Percentiles rank a stretch among this genome's conserved stretches.
Evolutionary conservation across 2,329 filamentous ascomycete genomes (phyloP).

Genomic region (Monosporascus sp.): DNA sequence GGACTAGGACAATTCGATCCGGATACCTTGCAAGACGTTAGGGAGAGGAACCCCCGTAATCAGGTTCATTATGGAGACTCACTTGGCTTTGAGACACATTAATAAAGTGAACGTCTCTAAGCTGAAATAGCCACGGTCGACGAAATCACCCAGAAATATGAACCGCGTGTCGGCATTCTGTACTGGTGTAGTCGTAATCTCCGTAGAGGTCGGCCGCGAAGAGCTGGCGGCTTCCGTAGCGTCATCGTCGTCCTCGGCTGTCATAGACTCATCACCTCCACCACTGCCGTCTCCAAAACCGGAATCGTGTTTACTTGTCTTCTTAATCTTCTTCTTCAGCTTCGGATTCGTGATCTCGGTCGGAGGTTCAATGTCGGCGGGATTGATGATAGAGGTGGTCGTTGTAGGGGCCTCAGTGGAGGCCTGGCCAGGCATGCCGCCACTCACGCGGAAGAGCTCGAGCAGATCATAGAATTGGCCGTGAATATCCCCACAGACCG

Average conservation of each 20-base stretch:
- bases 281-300: slow-evolving; percentile 46
- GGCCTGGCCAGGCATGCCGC: slow-evolving; percentile 88
- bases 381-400: slow-evolving; percentile 69
- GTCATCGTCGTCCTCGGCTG: slow-evolving; percentile 44
- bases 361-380: slow-evolving; percentile 89
- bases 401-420: slow-evolving; percentile 64
- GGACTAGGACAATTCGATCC: slow-evolving; percentile 88
- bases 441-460: slow-evolving; percentile 92
- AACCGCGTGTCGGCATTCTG: slow-evolving; percentile 47
- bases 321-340: slow-evolving; percentile 77
- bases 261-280: slow-evolving; percentile 40
- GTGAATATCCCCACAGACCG: slow-evolving; percentile 96
- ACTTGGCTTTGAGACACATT: slow-evolving; percentile 83
- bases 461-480: slow-evolving; percentile 98
- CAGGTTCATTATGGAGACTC: slow-evolving; percentile 18
- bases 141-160: slow-evolving; percentile 77
- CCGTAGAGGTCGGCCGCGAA: slow-evolving; percentile 23
- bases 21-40: slow-evolving; percentile 67
- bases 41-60: neutral
- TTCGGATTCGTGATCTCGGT: slow-evolving; percentile 85
- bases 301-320: slow-evolving; percentile 40
- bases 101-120: slow-evolving; percentile 96
- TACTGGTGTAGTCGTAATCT: slow-evolving; percentile 8
- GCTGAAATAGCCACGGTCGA: slow-evolving; percentile 95
- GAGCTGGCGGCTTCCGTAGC: slow-evolving; percentile 32